Percentiles rank a stretch among this genome's conserved stretches.
Evolutionary conservation across 345 rosid species (phyloP).

Genomic region (Ceriops zippeliana): DNA sequence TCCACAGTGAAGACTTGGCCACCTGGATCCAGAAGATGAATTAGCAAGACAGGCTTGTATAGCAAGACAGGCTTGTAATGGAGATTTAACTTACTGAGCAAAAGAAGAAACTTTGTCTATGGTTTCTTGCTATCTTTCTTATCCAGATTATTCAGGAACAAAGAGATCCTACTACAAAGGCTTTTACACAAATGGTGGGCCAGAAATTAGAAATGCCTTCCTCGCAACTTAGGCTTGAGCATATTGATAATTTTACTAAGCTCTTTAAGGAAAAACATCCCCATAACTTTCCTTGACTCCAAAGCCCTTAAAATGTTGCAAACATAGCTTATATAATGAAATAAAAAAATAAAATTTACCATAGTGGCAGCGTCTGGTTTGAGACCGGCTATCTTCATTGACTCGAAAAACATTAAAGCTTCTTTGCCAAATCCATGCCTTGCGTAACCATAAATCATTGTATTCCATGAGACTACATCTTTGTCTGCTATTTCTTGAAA

Average conservation of each 20-base stretch:
- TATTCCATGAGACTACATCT: conserved; percentile 69
- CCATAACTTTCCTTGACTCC: too few relatives aligned
- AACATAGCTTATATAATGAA: conserved; percentile 1
- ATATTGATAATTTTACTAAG: background rate
- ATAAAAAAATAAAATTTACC: conserved; percentile 28
- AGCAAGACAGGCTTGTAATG: background rate
- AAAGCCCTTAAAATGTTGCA: too few relatives aligned
- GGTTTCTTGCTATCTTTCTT: background rate
- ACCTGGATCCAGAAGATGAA: background rate
- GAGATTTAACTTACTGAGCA: background rate
- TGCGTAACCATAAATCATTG: conserved; percentile 63
- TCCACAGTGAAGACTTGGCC: background rate
- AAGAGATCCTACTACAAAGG: too few relatives aligned
- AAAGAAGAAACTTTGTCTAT: background rate
- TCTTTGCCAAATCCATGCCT: conserved; percentile 61
- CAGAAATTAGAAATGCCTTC: background rate
- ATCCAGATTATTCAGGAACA: background rate
- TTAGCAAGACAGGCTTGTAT: background rate
- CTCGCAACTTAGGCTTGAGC: background rate
- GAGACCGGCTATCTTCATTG: conserved; percentile 48
- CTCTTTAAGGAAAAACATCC: background rate
- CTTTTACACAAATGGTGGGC: background rate
- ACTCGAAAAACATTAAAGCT: conserved; percentile 52
- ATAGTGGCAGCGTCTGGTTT: conserved; percentile 61
- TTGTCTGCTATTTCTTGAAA: conserved; percentile 54